A percentile compares a stretch with the other conserved stretches of the same genome.
phyloP scores from a whole-genome alignment of 2,329 filamentous ascomycete genomes.

The Clarireedia paspali region DNA sequence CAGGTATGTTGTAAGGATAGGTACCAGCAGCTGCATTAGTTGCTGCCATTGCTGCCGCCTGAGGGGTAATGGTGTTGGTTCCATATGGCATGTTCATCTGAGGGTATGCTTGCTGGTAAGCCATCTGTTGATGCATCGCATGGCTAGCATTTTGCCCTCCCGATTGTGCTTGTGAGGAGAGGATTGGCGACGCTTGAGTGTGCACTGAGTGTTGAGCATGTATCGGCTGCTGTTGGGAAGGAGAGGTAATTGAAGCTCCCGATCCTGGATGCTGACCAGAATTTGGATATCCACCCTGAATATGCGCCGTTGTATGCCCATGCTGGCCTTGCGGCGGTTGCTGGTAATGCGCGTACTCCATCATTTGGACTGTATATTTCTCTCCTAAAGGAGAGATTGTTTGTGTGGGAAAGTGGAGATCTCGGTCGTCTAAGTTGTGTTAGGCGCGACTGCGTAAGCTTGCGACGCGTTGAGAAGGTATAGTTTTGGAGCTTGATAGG shows the following conservation, averaged over 20 bases:
- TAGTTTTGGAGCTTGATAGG: slow-evolving; percentile 8
- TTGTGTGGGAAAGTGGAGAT: slow-evolving; percentile 8
- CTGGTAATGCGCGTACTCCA: slow-evolving; percentile 71
- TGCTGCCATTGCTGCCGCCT: slow-evolving; percentile 85
- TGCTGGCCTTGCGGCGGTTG: slow-evolving; percentile 52
- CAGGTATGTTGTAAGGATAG: slow-evolving; percentile 62
- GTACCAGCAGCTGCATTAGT: slow-evolving; percentile 87
- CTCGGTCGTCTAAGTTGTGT: slow-evolving; percentile 4
- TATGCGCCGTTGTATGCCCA: slow-evolving; percentile 50
- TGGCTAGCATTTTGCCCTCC: slow-evolving; percentile 53
- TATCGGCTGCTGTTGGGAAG: slow-evolving; percentile 59
- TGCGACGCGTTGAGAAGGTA: slow-evolving; percentile 11
- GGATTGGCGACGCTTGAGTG: slow-evolving; percentile 69
- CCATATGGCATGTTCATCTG: slow-evolving; percentile 73
- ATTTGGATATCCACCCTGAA: slow-evolving; percentile 54
- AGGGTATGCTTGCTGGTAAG: slow-evolving; percentile 71
- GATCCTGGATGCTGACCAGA: slow-evolving; percentile 45
- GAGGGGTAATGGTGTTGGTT: slow-evolving; percentile 60
- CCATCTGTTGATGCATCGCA: slow-evolving; percentile 59
- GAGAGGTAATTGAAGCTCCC: slow-evolving; percentile 56
- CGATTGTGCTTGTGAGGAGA: slow-evolving; percentile 71
- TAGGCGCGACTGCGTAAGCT: neutral
- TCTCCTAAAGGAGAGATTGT: slow-evolving; percentile 17
- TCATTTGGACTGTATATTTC: slow-evolving; percentile 39
- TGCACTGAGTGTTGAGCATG: slow-evolving; percentile 51